These are phyloP conservation scores for Eragrostis tef DNA, from an alignment of 202 grass and related monocot species.

Conservation along the genomic window DNA sequence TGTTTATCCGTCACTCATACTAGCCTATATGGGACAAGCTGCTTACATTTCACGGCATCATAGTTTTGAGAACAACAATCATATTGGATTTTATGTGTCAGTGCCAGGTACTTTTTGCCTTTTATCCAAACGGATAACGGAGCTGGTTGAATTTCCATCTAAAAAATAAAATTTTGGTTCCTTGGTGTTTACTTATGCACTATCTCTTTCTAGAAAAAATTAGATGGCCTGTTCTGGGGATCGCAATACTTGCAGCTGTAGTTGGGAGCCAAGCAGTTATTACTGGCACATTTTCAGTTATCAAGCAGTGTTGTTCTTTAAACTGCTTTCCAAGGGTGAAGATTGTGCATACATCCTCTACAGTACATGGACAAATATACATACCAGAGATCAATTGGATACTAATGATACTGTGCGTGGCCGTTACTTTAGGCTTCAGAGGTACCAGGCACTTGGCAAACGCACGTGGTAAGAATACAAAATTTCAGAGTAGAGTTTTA, in stretches of 20 bases:
- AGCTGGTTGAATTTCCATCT: background rate
- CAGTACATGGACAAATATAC: conserved; percentile 88
- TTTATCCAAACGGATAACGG: background rate
- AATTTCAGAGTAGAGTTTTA: background rate
- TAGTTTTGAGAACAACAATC: conserved; percentile 62
- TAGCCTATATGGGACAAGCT: conserved; percentile 97
- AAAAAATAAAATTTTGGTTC: background rate
- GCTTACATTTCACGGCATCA: conserved; percentile 95
- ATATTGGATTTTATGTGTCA: conserved; percentile 95
- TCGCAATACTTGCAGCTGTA: conserved; percentile 80
- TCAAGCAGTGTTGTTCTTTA: conserved; percentile 86
- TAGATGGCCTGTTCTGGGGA: conserved; percentile 90
- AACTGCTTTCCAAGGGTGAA: conserved; percentile 91
- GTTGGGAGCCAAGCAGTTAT: conserved; percentile 92
- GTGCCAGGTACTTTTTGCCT: conserved; percentile 74
- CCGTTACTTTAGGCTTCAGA: conserved; percentile 88
- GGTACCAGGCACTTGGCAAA: conserved; percentile 82
- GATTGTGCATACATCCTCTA: conserved; percentile 87
- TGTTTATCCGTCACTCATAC: conserved; percentile 87
- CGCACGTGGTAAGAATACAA: conserved; percentile 67
- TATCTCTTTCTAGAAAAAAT: conserved; percentile 78
- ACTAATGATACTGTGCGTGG: conserved; percentile 79
- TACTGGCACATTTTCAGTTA: conserved; percentile 92
- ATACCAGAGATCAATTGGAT: conserved; percentile 98
- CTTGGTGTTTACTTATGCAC: conserved; percentile 39